A percentile compares a stretch with the other conserved stretches of the same genome.
Conservation (phyloP, 2,329 filamentous ascomycete genomes). For the Ophiostoma montium region DNA sequence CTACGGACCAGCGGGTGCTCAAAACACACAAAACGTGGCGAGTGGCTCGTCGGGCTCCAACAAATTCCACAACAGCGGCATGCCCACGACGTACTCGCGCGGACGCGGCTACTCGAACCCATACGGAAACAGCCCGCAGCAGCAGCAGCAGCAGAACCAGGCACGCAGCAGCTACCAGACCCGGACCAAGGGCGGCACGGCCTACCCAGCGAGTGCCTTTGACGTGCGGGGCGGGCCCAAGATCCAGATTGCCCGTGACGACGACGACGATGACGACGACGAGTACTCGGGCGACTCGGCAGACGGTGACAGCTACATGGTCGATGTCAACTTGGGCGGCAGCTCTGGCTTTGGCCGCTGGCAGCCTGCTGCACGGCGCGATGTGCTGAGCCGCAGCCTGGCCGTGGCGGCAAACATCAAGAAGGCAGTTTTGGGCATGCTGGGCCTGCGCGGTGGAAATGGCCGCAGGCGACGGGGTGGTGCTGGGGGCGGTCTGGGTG, state of each 20-base stretch:
- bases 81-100: conserved; percentile 14
- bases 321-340: conserved; percentile 1
- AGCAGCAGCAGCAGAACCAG: neutral
- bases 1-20: too few species aligned
- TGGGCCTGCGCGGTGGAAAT: conserved; percentile 1
- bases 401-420: neutral
- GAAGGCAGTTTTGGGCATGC: neutral
- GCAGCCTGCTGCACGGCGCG: conserved; percentile 10
- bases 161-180: neutral
- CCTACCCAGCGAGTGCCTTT: neutral
- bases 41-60: conserved; percentile 20
- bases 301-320: conserved; percentile 5
- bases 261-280: conserved; percentile 8
- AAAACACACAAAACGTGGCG: neutral
- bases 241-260: conserved; percentile 12
- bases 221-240: conserved; percentile 5
- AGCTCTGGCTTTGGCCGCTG: conserved; percentile 3
- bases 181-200: neutral
- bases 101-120: conserved; percentile 10
- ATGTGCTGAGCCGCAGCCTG: conserved; percentile 1
- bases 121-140: neutral
- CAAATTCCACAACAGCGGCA: conserved; percentile 15
- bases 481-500: neutral
- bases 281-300: conserved; percentile 1
- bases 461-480: conserved; percentile 5